Percentiles rank a stretch among this genome's conserved stretches.
Evolutionary conservation across 2,329 filamentous ascomycete genomes (phyloP).

Genomic region (Penicillium sp.): DNA sequence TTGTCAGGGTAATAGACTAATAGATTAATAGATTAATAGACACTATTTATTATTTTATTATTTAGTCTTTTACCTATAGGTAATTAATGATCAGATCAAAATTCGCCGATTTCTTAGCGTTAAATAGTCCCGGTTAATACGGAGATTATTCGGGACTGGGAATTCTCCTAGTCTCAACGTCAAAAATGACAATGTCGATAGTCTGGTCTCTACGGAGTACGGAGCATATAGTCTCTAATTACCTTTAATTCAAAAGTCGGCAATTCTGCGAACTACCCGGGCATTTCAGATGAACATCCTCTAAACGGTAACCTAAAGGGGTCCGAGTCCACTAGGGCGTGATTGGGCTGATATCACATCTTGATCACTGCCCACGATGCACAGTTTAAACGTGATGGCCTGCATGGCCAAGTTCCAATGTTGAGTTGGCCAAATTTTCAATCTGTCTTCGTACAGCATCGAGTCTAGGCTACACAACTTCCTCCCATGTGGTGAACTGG

Average conservation of each 20-base stretch:
- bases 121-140: slow-evolving; percentile 1
- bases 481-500: slow-evolving; percentile 7
- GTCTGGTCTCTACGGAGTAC: neutral
- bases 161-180: slow-evolving; percentile 6
- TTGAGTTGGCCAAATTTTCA: neutral
- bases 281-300: neutral
- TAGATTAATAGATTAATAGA: too few species aligned
- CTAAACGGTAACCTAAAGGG: neutral
- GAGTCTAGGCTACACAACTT: neutral
- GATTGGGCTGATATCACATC: slow-evolving; percentile 9
- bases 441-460: neutral
- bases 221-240: neutral
- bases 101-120: neutral
- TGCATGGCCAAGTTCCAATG: slow-evolving; percentile 4
- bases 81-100: neutral
- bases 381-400: slow-evolving; percentile 6
- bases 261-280: neutral
- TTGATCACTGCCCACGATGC: neutral
- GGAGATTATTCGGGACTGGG: slow-evolving; percentile 7
- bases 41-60: neutral
- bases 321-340: neutral
- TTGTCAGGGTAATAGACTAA: neutral
- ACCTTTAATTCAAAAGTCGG: neutral
- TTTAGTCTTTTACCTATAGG: neutral
- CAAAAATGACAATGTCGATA: neutral